phyloP scores from a whole-genome alignment of 441 rosid genomes.

The Jatropha multifida region DNA sequence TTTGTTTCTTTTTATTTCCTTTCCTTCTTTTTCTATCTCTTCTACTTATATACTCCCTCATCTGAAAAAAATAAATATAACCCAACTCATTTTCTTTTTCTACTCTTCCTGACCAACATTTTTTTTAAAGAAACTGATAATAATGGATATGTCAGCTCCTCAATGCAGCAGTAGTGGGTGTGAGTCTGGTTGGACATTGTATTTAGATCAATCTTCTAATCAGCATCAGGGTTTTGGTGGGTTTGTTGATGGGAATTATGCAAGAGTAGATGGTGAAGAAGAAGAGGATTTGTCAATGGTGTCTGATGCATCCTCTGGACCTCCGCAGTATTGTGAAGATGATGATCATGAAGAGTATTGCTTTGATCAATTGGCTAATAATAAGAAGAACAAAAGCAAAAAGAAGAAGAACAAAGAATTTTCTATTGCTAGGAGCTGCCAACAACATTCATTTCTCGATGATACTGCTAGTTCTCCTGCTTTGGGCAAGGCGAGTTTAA shows the following conservation, averaged over 20 bases:
- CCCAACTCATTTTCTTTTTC: slow-evolving; percentile 3
- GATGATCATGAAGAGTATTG: slow-evolving; percentile 26
- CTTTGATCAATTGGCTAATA: slow-evolving; percentile 15
- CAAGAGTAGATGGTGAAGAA: slow-evolving; percentile 30
- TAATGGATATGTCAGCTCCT: slow-evolving; percentile 57
- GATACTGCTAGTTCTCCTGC: slow-evolving; percentile 70
- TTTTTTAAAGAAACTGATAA: not conserved
- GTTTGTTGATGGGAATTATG: slow-evolving; percentile 20
- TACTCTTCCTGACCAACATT: not conserved
- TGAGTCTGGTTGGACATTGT: slow-evolving; percentile 87
- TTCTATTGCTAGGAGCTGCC: slow-evolving; percentile 22
- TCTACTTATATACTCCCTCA: slow-evolving; percentile 18
- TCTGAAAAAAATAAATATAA: not conserved
- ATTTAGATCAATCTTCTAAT: slow-evolving; percentile 51
- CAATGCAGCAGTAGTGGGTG: slow-evolving; percentile 56
- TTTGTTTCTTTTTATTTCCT: slow-evolving; percentile 27
- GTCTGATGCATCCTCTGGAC: slow-evolving; percentile 78
- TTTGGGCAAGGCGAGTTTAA: slow-evolving; percentile 45
- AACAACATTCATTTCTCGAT: slow-evolving; percentile 47
- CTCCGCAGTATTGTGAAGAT: slow-evolving; percentile 41
- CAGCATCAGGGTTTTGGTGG: slow-evolving; percentile 27
- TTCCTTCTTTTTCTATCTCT: not conserved
- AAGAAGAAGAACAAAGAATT: slow-evolving; percentile 33
- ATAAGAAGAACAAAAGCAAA: slow-evolving; percentile 30
- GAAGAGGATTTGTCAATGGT: slow-evolving; percentile 68